phyloP scores from a whole-genome alignment of 805 yeast genomes.

The Blastobotrys attinorum region DNA sequence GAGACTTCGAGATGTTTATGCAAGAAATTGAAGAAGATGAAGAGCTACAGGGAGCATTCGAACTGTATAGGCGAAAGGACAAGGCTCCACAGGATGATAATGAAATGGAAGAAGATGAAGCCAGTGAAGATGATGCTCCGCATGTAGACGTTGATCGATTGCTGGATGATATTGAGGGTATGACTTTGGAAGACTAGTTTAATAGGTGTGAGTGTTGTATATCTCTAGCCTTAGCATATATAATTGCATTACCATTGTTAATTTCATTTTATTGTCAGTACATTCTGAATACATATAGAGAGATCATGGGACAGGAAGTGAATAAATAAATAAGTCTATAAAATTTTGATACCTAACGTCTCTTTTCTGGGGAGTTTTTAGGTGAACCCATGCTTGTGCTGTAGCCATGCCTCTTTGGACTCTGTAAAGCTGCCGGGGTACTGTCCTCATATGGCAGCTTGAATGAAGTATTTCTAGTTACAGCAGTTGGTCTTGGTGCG shows the following conservation, averaged over 20 bases:
- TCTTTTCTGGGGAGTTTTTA: not conserved
- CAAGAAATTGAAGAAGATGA: constrained; percentile 96
- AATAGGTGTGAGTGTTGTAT: too few species aligned
- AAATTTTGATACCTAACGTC: not conserved
- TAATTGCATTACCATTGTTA: too few species aligned
- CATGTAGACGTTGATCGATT: constrained; percentile 84
- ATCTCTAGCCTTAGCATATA: too few species aligned
- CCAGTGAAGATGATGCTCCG: constrained; percentile 69
- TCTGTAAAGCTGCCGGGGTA: not conserved
- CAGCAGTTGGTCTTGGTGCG: too few species aligned
- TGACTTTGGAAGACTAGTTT: constrained; percentile 61
- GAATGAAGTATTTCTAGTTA: not conserved
- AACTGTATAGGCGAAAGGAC: constrained; percentile 63
- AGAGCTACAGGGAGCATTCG: constrained; percentile 85
- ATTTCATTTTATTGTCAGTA: too few species aligned
- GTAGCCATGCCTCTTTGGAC: not conserved
- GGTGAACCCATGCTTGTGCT: not conserved
- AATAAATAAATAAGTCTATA: too few species aligned
- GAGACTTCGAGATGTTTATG: constrained; percentile 90
- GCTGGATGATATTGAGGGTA: constrained; percentile 88
- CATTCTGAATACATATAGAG: too few species aligned
- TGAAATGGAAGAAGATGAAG: constrained; percentile 35
- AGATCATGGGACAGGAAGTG: too few species aligned
- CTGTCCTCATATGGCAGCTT: not conserved
- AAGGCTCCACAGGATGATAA: constrained; percentile 19